phyloP scores from a whole-genome alignment of 371 early-diverging fungal species.

The Funneliformis caledonium region DNA sequence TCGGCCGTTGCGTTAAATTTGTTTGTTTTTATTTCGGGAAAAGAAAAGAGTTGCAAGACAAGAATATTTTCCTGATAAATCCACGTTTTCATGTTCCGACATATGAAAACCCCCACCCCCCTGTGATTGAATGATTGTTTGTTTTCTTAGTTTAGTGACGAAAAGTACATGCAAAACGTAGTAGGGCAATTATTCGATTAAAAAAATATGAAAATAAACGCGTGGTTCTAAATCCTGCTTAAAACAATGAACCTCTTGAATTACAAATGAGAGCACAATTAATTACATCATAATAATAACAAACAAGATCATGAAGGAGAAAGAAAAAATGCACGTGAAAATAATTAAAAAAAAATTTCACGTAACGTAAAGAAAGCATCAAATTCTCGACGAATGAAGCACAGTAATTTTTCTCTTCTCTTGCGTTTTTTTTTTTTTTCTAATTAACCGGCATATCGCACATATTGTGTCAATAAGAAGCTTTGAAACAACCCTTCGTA shows the following conservation, averaged over 20 bases:
- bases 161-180: not conserved
- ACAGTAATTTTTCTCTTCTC: too few species aligned
- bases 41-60: too few species aligned
- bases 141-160: not conserved
- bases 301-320: not conserved
- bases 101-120: not conserved
- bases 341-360: not conserved
- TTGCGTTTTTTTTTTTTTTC: too few species aligned
- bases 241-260: not conserved
- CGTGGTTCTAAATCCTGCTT: not conserved
- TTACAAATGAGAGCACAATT: not conserved
- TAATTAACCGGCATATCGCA: too few species aligned
- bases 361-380: not conserved
- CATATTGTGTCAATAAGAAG: too few species aligned
- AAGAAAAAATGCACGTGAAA: not conserved
- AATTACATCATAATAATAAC: not conserved
- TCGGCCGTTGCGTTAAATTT: not conserved
- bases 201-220: not conserved
- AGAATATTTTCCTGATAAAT: too few species aligned
- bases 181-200: too few species aligned
- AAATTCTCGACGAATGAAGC: not conserved
- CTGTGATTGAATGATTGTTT: not conserved
- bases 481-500: too few species aligned
- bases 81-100: not conserved
- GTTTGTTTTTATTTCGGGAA: not conserved